Base-by-base conservation (phyloP, 2,329 filamentous ascomycete species). In the Endocalyx cinctus region DNA sequence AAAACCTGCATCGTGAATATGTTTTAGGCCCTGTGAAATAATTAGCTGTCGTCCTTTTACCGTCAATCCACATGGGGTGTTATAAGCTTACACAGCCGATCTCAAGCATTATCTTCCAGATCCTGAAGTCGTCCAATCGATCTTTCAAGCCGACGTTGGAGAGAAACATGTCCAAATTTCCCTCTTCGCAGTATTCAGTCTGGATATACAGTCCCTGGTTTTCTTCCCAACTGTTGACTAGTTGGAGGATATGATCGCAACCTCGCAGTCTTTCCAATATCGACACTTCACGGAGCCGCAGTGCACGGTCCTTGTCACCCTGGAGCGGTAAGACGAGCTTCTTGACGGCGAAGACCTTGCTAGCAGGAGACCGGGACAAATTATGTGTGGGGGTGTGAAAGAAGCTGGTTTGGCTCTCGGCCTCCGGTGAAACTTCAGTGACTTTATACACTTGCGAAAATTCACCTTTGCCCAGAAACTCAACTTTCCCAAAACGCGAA, bases 31-130 rank as follows among this genome's bases (percentile, higher is more conserved):
- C 85, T 94, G 43, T 11, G 35, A 34, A 25, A 38, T 13, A 29
- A 12, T 42, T 64, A 47, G 57, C 51, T 41, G 34, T 55, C 8
- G 20, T 23, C 20, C 8, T 23, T 8, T 23, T 23, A 23, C n/a
- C n/a, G 10, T 22, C 23, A 14, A 14, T 17, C 25, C 3, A 28
- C n/a, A n/a, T n/a, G 8, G 8, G 20, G 20, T n/a, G 20, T 23
- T n/a, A 8, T n/a, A 23, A n/a, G 69, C 83, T 64, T 76, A 92
- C 87, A 69, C 84, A 67, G 51, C 82, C 76, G 38, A 95, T 63
- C 59, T 98, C 92, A 26, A 95, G 75, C 49, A 97, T 67, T 37
- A 97, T 90, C 67, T 98, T 98, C 87, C 92, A 98, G 59, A 97
- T 96, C 41, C 92, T 79, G 64, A 98, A 98, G 58, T 97, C 92